Evolutionary conservation across 139 green algal species (phyloP), one percentile per base, ranked within the genome.

Genomic region (Dunaliella sp.): DNA sequence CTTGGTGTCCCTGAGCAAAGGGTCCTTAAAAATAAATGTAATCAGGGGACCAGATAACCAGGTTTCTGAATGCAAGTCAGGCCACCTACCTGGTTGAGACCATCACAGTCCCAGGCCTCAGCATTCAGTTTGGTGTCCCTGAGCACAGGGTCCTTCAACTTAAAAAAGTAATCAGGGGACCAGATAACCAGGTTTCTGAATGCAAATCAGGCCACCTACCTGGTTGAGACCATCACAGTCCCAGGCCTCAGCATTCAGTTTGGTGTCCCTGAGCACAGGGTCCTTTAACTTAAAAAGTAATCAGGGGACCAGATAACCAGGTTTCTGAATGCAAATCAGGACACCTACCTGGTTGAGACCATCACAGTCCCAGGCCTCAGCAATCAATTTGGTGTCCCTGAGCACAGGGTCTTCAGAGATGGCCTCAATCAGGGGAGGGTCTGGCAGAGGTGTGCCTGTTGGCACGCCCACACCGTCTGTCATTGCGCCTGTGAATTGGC

Each of bases 181-280:
- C n/a, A n/a, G n/a, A n/a, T n/a, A n/a, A n/a, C n/a, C n/a, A n/a
- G n/a, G n/a, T n/a, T n/a, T n/a, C n/a, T n/a, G n/a, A n/a, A n/a
- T n/a, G n/a, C n/a, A n/a, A n/a, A n/a, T n/a, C n/a, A n/a, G n/a
- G n/a, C n/a, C n/a, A n/a, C n/a, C 28, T 77, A 98, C 97, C 94
- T 99, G 97, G 91, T 99, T 98, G 31, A 99, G 93, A 0, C 96
- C 97, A 83, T 97, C 97, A 80, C 95, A 98, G 91, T 99, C 97
- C 97, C 97, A 99, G 1, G 97, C 96, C 93, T 99, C 97, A 0
- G 97, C 95, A 77, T 99, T 99, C 24, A 99, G 87, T 93, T 99
- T 99, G 33, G 90, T 95, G 85, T 92, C 88, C 2, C 90, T 83
- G 85, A 99, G 95, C 57, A 98, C 86, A 0, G 95, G 95, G 93